Evolutionary conservation across 2,329 filamentous ascomycete genomes (phyloP), one percentile per base, ranked within the genome.

Genomic region (Neonectria punicea): DNA sequence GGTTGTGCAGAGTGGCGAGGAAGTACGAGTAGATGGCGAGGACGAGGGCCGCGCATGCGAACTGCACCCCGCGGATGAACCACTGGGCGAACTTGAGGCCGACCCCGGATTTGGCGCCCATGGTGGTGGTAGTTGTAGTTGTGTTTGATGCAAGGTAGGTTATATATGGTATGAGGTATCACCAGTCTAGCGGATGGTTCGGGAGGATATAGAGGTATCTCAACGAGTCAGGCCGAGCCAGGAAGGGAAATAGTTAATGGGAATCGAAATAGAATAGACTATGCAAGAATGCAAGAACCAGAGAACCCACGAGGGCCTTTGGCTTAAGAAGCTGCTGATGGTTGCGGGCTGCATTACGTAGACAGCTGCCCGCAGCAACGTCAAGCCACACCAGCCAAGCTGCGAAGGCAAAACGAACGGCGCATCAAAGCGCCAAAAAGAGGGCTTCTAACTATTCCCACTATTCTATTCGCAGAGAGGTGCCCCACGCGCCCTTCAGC

Each of bases 1-100:
- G 88, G 74, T 90, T 87, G 67, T 86, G 78, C 14, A 94, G 87
- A 9, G 91, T 86, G 9, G 91, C 89, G 54, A 98, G 88, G 85
- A 94, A 97, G 85, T 97, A 97, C 54, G 90, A 90, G 84, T 91
- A 94, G 74, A 96, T 87, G 70, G 87, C 91, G 67, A 98, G 87
- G 66, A 95, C 87, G 70, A 97, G 85, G 64, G 86, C 89, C 9
- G 91, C 85, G 78, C 89, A 92, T 76, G 87, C 84, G 79, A 97
- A 91, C 74, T 93, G 88, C 61, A 97, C 80, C 69, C 86, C 81
- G 71, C 95, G 92, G 74, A 97, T 82, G 77, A 90, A 85, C 77
- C 91, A 91, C 75, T 93, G 91, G 51, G 87, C 64, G 65, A 86
- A 80, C 74, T 93, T 93, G 73, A 97, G 87, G 72, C 88, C 84